Evolutionary conservation across 2,329 filamentous ascomycete species (phyloP).

Genomic region (Paecilomyces sp.): DNA sequence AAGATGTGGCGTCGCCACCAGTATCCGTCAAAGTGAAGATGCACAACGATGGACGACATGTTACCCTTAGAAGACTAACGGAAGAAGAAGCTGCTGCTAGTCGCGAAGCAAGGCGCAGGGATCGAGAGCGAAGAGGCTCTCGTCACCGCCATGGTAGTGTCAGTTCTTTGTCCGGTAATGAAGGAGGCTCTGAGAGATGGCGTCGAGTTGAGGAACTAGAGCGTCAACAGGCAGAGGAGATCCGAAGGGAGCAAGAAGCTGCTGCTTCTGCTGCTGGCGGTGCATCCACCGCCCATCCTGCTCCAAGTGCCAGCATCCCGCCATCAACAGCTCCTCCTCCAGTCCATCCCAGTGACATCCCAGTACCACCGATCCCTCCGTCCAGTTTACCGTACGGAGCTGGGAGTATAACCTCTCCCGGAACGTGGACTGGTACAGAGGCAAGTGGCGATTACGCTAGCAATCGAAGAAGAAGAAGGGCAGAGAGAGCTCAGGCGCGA

Average conservation of each 20-base stretch:
- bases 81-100: constrained; percentile 57
- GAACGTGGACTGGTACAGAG: constrained; percentile 42
- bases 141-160: constrained; percentile 34
- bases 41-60: constrained; percentile 56
- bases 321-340: constrained; percentile 5
- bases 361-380: constrained; percentile 30
- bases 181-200: constrained; percentile 37
- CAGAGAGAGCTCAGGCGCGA: constrained; percentile 42
- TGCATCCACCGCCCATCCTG: constrained; percentile 11
- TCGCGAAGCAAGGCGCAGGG: constrained; percentile 47
- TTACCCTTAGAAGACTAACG: constrained; percentile 55
- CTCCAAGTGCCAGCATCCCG: constrained; percentile 17
- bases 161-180: constrained; percentile 35
- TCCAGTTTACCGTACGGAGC: constrained; percentile 33
- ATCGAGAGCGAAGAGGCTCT: constrained; percentile 36
- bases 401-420: constrained; percentile 34
- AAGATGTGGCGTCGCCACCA: constrained; percentile 48
- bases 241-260: constrained; percentile 30
- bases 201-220: constrained; percentile 44
- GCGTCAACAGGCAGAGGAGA: constrained; percentile 39
- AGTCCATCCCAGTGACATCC: constrained; percentile 11
- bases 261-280: constrained; percentile 18
- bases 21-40: constrained; percentile 60
- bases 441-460: constrained; percentile 46
- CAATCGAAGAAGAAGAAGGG: constrained; percentile 46